phyloP scores from a whole-genome alignment of 192 early-diverging fungal species.

The Diversispora eburnea region DNA sequence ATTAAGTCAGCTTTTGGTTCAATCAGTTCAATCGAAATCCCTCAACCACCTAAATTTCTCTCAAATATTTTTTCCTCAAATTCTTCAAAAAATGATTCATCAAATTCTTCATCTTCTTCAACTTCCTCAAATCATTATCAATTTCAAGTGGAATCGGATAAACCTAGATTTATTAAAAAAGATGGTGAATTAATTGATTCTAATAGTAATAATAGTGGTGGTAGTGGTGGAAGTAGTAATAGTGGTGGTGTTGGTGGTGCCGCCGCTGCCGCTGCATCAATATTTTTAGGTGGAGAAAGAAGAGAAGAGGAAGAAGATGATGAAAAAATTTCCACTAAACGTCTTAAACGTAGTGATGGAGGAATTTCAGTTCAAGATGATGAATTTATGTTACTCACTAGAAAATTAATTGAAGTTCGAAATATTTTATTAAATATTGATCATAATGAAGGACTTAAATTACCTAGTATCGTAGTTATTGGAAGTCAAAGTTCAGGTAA shows the following conservation, averaged over 20 bases:
- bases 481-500: slow-evolving; percentile 85
- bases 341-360: slow-evolving; percentile 33
- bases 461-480: slow-evolving; percentile 88
- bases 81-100: too few relatives aligned
- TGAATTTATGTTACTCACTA: slow-evolving; percentile 83
- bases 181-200: slow-evolving; percentile 24
- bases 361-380: slow-evolving; percentile 62
- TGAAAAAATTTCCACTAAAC: slow-evolving; percentile 29
- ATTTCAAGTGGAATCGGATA: slow-evolving; percentile 24
- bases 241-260: slow-evolving; percentile 34
- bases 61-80: slow-evolving; percentile 27
- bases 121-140: slow-evolving; percentile 4
- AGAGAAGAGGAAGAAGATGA: slow-evolving; percentile 34
- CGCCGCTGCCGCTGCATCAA: slow-evolving; percentile 42
- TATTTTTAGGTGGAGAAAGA: slow-evolving; percentile 27
- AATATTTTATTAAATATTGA: slow-evolving; percentile 88
- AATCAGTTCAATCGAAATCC: slow-evolving; percentile 32
- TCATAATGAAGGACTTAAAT: slow-evolving; percentile 66
- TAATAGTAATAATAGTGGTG: too few relatives aligned
- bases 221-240: too few relatives aligned
- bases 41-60: slow-evolving; percentile 38
- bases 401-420: slow-evolving; percentile 91
- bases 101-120: background rate
- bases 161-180: slow-evolving; percentile 35
- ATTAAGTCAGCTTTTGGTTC: slow-evolving; percentile 39